These are phyloP conservation scores for Alternaria gansuensis DNA, from an alignment of 2,329 filamentous ascomycete genomes.

Conservation along the genomic window DNA sequence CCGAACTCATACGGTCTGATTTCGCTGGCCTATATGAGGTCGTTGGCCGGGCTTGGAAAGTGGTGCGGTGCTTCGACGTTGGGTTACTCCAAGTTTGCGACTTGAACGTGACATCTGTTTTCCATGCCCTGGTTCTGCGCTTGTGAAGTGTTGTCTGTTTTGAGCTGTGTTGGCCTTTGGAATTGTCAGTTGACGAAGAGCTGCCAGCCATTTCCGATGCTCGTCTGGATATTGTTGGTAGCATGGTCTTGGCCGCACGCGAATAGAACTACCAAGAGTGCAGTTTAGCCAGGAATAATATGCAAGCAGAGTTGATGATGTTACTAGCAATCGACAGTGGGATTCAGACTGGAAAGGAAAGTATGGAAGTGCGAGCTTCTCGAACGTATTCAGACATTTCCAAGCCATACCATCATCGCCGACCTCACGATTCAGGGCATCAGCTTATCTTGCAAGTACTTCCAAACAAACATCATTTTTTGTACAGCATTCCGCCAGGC, in stretches of 20 bases:
- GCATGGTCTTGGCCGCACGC: neutral
- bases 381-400: neutral
- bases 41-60: neutral
- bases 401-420: neutral
- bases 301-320: neutral
- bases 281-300: neutral
- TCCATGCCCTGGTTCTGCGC: conserved; percentile 4
- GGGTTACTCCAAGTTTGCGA: conserved; percentile 14
- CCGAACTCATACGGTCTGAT: conserved; percentile 3
- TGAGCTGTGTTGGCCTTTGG: too few relatives aligned
- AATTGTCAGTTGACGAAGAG: neutral
- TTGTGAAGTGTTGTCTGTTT: neutral
- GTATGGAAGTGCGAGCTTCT: neutral
- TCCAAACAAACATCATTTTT: neutral
- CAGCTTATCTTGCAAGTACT: neutral
- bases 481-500: neutral
- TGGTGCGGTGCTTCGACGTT: neutral
- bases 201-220: neutral
- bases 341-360: neutral
- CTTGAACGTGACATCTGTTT: conserved; percentile 12
- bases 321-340: fast-evolving
- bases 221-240: neutral
- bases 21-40: conserved; percentile 2
- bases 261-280: neutral
- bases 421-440: neutral